Evolutionary conservation across 2,329 filamentous ascomycete species (phyloP), one percentile per base, ranked within the genome.

Genomic region (Fusarium sp.): DNA sequence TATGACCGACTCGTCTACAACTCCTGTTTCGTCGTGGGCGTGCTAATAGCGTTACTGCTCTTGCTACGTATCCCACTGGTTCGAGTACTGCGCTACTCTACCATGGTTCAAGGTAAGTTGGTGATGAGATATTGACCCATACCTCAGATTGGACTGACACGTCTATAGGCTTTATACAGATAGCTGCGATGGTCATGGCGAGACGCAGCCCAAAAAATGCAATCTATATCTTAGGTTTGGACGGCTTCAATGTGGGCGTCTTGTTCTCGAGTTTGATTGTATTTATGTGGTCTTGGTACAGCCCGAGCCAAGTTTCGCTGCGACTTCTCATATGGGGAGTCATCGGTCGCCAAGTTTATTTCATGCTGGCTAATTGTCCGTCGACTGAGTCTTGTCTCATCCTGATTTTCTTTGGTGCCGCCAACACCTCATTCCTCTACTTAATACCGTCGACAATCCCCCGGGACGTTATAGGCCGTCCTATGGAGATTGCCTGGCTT

Each of bases 401-500:
- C 23, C 23, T 23, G 23, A 23, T 23, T 23, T 23, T 23, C 23
- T 23, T 23, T 23, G 23, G 23, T 4, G 23, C 23, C 23, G 23
- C 23, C 23, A 23, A 23, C 23, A 23, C 23, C 3, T 23, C 46
- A 13, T 15, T 41, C 3, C 39, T 50, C 7, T 57, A 27, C 16
- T n/a, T 52, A 39, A 34, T 34, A 27, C 47, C 51, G 8, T n/a
- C 16, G 28, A n/a, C 41, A 10, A n/a, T 56, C 12, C 36, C 36
- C 13, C 40, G 44, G 1, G 44, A 7, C 10, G 16, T 52, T 3
- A n/a, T 62, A 16, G 53, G 52, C 16, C 36, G 46, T 27, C 60
- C 60, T 10, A 11, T 43, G 16, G 60, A 62, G 23, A 53, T 62
- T n/a, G 12, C 53, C 4, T 62, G 60, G 60, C 53, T 62, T 27